phyloP scores from a whole-genome alignment of 2,329 filamentous ascomycete genomes.

The Scedosporium boydii region DNA sequence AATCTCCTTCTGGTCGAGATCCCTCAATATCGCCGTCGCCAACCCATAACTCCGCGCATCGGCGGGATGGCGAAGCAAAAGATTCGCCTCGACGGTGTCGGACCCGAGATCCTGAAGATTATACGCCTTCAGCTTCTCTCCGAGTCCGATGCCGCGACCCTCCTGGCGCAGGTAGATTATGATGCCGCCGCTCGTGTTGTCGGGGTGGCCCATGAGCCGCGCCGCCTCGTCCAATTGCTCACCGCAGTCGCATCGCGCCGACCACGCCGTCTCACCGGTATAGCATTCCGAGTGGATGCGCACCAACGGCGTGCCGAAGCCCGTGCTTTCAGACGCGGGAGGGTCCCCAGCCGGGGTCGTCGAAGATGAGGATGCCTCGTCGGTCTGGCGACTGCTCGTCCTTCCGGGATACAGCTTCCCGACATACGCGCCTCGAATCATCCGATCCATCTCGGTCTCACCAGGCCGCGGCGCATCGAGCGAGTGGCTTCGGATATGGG shows the following conservation, averaged over 20 bases:
- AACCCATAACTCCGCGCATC: constrained; percentile 92
- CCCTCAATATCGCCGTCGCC: constrained; percentile 88
- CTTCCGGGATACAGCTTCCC: constrained; percentile 81
- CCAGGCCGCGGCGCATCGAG: constrained; percentile 63
- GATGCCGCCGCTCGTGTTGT: constrained; percentile 61
- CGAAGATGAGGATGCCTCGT: constrained; percentile 35
- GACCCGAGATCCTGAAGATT: constrained; percentile 93
- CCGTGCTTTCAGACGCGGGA: constrained; percentile 1
- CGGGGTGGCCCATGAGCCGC: constrained; percentile 73
- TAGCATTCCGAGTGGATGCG: constrained; percentile 98
- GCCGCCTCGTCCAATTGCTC: constrained; percentile 97
- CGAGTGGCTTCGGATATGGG: constrained; percentile 64
- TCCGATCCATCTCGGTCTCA: constrained; percentile 80
- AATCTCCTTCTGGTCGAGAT: constrained; percentile 72
- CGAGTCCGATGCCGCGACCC: constrained; percentile 86
- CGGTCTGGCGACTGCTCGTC: constrained; percentile 48
- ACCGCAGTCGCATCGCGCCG: constrained; percentile 91
- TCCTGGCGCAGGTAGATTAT: constrained; percentile 96
- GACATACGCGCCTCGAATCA: constrained; percentile 89
- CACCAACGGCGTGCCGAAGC: constrained; percentile 53
- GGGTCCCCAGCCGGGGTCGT: constrained; percentile 10
- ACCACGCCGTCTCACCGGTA: constrained; percentile 97
- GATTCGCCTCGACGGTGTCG: constrained; percentile 95
- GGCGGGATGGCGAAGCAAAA: constrained; percentile 82
- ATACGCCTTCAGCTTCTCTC: constrained; percentile 95